Evolutionary conservation across 148 eudicot species (phyloP).

Genomic region (Gaultheria prostrata): DNA sequence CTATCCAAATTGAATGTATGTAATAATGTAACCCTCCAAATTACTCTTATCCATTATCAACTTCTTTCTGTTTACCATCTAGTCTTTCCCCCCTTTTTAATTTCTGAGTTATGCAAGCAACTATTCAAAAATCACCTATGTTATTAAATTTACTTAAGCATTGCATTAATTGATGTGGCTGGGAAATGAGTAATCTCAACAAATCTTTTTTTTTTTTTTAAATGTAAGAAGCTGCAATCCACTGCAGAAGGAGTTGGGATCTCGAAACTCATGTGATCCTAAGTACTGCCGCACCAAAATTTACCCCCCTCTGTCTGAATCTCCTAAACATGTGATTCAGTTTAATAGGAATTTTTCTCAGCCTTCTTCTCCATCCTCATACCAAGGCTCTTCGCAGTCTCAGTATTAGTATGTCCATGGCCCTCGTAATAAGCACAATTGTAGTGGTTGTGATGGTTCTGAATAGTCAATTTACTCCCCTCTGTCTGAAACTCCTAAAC

Average conservation of each 20-base stretch:
- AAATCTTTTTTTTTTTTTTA: background rate
- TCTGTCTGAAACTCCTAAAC: no score
- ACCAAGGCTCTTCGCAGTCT: no score
- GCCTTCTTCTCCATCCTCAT: no score
- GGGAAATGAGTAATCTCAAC: background rate
- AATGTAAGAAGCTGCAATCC: constrained; percentile 1
- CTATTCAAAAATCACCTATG: background rate
- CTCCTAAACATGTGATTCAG: no score
- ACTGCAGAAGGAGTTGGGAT: background rate
- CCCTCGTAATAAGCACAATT: no score
- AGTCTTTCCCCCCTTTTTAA: background rate
- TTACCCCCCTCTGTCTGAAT: no score
- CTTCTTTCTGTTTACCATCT: background rate
- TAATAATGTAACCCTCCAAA: background rate
- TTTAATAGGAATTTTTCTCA: no score
- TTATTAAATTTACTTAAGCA: background rate
- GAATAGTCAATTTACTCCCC: no score
- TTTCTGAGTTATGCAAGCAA: background rate
- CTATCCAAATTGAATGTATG: background rate
- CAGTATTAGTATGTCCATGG: no score
- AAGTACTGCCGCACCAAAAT: no score
- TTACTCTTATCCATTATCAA: background rate
- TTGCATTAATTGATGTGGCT: background rate
- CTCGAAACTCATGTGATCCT: background rate
- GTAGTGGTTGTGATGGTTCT: no score